phyloP scores from a whole-genome alignment of 129 eudicot species.

The Escallonia herrerae region DNA sequence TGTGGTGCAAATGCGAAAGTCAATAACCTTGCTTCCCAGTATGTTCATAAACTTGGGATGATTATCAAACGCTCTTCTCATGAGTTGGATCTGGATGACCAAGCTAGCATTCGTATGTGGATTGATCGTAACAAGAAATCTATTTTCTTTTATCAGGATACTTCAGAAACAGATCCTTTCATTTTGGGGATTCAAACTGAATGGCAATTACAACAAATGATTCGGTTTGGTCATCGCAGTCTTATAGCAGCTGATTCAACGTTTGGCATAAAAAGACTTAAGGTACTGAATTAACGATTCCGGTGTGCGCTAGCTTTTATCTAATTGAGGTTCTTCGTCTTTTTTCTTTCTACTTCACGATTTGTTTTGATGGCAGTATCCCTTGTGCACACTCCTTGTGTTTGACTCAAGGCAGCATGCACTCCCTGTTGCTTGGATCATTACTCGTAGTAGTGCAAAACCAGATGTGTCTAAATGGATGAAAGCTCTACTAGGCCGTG shows the following conservation, averaged over 20 bases:
- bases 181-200: conserved; percentile 93
- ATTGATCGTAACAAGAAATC: conserved; percentile 77
- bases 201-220: conserved; percentile 96
- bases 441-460: conserved; percentile 82
- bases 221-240: conserved; percentile 87
- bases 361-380: conserved; percentile 60
- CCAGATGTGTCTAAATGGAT: conserved; percentile 79
- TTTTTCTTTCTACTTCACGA: conserved; percentile 1
- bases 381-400: conserved; percentile 88
- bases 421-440: conserved; percentile 94
- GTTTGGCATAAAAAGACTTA: conserved; percentile 79
- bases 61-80: conserved; percentile 83
- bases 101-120: conserved; percentile 89
- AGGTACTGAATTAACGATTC: conserved; percentile 33
- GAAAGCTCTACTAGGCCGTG: conserved; percentile 80
- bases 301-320: background rate
- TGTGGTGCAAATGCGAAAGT: conserved; percentile 69
- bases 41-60: conserved; percentile 95
- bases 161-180: conserved; percentile 71
- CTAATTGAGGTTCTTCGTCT: too few species aligned
- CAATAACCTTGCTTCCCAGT: conserved; percentile 71
- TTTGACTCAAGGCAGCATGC: conserved; percentile 98
- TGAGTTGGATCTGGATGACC: conserved; percentile 94
- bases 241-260: conserved; percentile 85
- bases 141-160: conserved; percentile 62